Evolutionary conservation across 768 basidiomycete species (phyloP), one percentile per base, ranked within the genome.

Genomic region (Porphyrellus cyaneotinctus): DNA sequence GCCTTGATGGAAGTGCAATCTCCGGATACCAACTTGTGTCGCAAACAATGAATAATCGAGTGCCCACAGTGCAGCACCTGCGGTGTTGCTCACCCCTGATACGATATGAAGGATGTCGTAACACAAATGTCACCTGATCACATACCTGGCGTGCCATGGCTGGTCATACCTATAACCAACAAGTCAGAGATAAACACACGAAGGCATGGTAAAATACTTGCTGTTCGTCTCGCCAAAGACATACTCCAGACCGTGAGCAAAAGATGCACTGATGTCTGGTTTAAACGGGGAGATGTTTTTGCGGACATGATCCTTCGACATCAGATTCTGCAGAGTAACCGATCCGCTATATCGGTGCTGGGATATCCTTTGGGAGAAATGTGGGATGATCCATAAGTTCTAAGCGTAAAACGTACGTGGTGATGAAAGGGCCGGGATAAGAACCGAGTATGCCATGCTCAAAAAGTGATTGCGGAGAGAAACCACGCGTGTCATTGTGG

Each of bases 31-130:
- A 12, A 82, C 64, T 55, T 78, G 77, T 1, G 79, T 67, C 61
- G 82, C 81, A 60, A 76, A 83, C 4, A 88, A 69, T 2, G 77
- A 71, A 64, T 87, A 86, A 63, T 87, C 85, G 53, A 86, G 67
- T 11, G 76, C 72, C 85, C 85, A 87, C n/a, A 88, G 65, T n/a
- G 82, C 80, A 0, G 84, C 83, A 15, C 85, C 86, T 17, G 80
- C 84, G 1, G 79, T 80, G 61, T 87, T 83, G 62, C 82, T 84
- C 11, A 84, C 83, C 3, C 80, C 80, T 39, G 78, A 36, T 22
- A n/a, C 15, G 9, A 23, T 4, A 18, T 15, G 15, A 15, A 15
- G 26, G 15, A 35, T 20, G 6, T 39, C 26, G 26, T 9, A 18
- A 20, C n/a, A 9, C 33, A 20, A 4, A 24, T 26, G 10, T 3